Evolutionary conservation across 1,139 yeast genomes (phyloP).

Genomic region (Tardiomyces depauwii): DNA sequence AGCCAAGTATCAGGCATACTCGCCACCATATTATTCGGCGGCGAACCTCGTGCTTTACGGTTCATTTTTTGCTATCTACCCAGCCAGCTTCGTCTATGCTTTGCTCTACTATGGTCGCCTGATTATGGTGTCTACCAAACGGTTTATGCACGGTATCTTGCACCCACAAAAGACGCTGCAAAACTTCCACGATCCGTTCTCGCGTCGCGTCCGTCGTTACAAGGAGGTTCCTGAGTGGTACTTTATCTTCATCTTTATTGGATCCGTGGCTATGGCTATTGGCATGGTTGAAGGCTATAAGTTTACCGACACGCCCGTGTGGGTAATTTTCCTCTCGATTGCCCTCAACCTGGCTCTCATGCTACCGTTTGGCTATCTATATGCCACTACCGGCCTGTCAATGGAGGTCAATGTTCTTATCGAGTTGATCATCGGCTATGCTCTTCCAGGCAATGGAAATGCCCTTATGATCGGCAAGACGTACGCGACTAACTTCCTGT

Average conservation of each 20-base stretch:
- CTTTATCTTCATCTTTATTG: slow-evolving; percentile 35
- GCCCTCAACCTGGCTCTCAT: slow-evolving; percentile 42
- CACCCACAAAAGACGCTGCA: slow-evolving; percentile 19
- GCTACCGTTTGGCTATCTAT: slow-evolving; percentile 39
- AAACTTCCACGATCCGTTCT: slow-evolving; percentile 41
- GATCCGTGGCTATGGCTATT: slow-evolving; percentile 38
- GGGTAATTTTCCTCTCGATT: slow-evolving; percentile 46
- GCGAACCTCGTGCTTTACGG: slow-evolving; percentile 46
- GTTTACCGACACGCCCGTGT: slow-evolving; percentile 34
- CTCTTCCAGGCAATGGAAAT: slow-evolving; percentile 50
- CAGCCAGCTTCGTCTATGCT: slow-evolving; percentile 40
- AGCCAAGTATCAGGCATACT: slow-evolving; percentile 22
- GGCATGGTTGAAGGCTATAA: slow-evolving; percentile 33
- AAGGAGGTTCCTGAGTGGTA: slow-evolving; percentile 57
- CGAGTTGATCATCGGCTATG: slow-evolving; percentile 52
- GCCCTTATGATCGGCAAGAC: slow-evolving; percentile 52
- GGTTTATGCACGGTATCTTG: slow-evolving; percentile 4
- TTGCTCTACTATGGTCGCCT: slow-evolving; percentile 8
- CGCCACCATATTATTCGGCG: slow-evolving; percentile 51
- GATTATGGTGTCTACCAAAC: slow-evolving; percentile 3
- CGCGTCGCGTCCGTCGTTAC: slow-evolving; percentile 43
- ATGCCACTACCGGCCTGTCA: slow-evolving; percentile 38
- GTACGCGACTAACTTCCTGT: slow-evolving; percentile 46
- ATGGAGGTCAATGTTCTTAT: slow-evolving; percentile 48
- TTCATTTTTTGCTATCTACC: slow-evolving; percentile 46